Conservation (phyloP, 371 early-diverging fungal species). For the Actinomortierella wolfii region DNA sequence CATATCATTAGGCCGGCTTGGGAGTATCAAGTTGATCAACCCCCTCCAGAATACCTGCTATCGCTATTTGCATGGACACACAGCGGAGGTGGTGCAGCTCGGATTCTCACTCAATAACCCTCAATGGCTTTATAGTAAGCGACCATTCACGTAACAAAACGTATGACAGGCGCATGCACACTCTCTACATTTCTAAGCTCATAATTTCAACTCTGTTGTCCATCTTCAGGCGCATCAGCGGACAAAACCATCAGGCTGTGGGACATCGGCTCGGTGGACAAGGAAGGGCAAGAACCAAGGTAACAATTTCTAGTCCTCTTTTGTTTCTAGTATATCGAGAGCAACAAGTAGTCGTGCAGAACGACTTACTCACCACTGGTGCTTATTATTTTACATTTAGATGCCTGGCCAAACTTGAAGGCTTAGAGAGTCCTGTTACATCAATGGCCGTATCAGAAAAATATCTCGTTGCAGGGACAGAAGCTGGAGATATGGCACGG, state of each 20-base stretch:
- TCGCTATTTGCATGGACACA: slow-evolving; percentile 60
- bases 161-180: not conserved
- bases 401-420: slow-evolving; percentile 31
- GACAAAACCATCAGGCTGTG: slow-evolving; percentile 62
- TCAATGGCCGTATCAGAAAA: slow-evolving; percentile 41
- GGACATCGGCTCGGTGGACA: slow-evolving; percentile 55
- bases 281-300: slow-evolving; percentile 24
- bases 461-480: slow-evolving; percentile 35
- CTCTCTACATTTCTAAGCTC: not conserved
- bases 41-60: slow-evolving; percentile 59
- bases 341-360: not conserved
- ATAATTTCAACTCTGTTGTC: not conserved
- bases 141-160: not conserved
- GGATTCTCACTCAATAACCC: slow-evolving; percentile 53
- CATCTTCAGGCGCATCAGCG: slow-evolving; percentile 50
- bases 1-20: slow-evolving; percentile 45
- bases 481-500: slow-evolving; percentile 37
- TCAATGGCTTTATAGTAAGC: slow-evolving; percentile 61
- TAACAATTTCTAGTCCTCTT: slow-evolving; percentile 3
- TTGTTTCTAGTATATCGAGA: too few species aligned
- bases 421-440: slow-evolving; percentile 20
- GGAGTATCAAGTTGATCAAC: slow-evolving; percentile 62
- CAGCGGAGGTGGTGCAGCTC: slow-evolving; percentile 48
- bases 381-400: not conserved
- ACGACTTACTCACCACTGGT: not conserved